Conservation (phyloP, 257 asterid species). For the Solanum rostratum region DNA sequence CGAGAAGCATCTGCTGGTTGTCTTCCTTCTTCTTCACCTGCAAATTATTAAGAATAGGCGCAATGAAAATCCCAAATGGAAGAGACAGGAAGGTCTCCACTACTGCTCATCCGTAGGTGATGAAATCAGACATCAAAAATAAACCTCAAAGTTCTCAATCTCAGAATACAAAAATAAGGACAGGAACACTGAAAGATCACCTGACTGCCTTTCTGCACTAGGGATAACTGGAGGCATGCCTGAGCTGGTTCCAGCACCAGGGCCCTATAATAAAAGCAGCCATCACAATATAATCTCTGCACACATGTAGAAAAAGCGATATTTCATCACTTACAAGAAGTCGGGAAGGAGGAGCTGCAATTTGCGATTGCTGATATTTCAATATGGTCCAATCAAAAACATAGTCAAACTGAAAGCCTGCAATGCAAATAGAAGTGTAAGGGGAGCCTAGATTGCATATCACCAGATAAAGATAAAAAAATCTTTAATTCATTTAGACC, state of each 20-base stretch:
- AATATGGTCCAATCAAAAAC: constrained; percentile 97
- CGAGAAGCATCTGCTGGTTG: constrained; percentile 65
- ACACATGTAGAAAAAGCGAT: neutral
- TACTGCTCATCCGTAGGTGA: neutral
- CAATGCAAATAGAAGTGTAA: neutral
- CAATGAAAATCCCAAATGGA: neutral
- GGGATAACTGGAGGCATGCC: constrained; percentile 84
- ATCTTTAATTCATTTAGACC: constrained; percentile 26
- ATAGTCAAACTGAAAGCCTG: constrained; percentile 95
- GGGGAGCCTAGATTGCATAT: neutral
- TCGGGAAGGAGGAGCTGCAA: constrained; percentile 74
- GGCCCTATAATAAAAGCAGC: constrained; percentile 40
- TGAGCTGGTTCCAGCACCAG: constrained; percentile 72
- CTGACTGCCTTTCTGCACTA: constrained; percentile 56
- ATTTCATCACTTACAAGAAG: constrained; percentile 40
- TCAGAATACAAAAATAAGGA: neutral
- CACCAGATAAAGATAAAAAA: neutral
- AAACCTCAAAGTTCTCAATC: neutral
- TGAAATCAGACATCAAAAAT: neutral
- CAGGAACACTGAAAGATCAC: constrained; percentile 18
- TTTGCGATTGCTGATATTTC: constrained; percentile 94
- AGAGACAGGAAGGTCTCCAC: neutral
- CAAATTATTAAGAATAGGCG: neutral
- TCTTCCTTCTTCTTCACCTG: constrained; percentile 78
- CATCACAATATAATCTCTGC: neutral